Base-by-base conservation (phyloP, 139 green algal species). In the Coccomyxa sp. region DNA sequence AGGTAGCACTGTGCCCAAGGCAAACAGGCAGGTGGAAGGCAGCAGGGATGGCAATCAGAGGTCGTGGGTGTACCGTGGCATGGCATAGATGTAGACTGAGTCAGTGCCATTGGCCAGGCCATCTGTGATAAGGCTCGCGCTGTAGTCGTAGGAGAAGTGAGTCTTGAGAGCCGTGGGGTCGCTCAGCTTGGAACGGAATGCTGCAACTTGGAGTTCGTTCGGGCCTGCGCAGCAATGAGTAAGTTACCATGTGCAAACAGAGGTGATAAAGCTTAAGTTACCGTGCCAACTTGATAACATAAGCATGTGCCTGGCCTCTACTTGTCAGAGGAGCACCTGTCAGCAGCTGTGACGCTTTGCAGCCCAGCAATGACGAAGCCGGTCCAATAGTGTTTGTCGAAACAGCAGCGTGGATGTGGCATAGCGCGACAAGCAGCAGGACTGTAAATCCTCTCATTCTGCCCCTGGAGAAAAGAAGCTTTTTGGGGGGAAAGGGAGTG, bases 41-140 rank as follows among this genome's bases (percentile, higher is more conserved):
- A 39, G 31, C 2, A 37, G 6, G 2, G 6, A 16, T 72, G 68
- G n/a, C 14, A 72, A 8, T 72, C 2, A 72, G 27, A 37, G 68
- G 34, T 8, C 29, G 68, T 16, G 68, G 18, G 14, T 14, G 14
- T 64, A 64, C 68, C 68, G 31, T 8, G 68, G 68, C 31, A 36
- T 33, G 31, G 68, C 24, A n/a, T 37, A 27, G 68, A 72, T 72
- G 6, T 72, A 72, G 6, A 72, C 68, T 5, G 68, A 2, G n/a
- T 72, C 68, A 36, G 68, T 72, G 68, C 7, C 24, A 72, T 72
- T 72, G 68, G 68, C 31, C 2, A 72, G 68, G 68, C 68, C 68
- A 72, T 72, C 68, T 2, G 2, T 2, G 68, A 72, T 72, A 27
- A 72, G 68, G 68, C 2, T 16, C 24, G 68, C 68, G n/a, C n/a